Evolutionary conservation across 805 yeast genomes (phyloP).

Genomic region (Cyberlindnera lachancei): DNA sequence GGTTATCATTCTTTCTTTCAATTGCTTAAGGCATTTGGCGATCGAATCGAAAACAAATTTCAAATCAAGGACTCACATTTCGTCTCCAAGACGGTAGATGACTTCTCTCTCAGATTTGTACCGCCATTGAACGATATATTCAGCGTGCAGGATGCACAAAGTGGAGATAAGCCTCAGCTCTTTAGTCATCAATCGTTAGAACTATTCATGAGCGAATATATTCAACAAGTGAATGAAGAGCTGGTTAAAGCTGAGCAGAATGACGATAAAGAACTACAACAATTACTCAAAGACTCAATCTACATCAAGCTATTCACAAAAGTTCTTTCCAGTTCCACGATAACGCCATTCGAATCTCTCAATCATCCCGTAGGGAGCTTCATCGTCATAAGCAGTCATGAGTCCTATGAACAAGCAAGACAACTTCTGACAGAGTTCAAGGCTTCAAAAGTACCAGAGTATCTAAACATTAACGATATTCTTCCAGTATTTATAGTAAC

Average conservation of each 20-base stretch:
- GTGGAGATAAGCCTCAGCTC: conserved; percentile 21
- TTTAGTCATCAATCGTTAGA: conserved; percentile 31
- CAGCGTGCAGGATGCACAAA: conserved; percentile 19
- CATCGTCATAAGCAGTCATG: conserved; percentile 52
- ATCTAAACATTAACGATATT: conserved; percentile 57
- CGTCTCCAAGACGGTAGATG: conserved; percentile 39
- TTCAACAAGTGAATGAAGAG: conserved; percentile 22
- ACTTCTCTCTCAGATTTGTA: conserved; percentile 50
- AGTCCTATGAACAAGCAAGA: conserved; percentile 48
- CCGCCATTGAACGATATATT: conserved; percentile 30
- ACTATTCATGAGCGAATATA: conserved; percentile 26
- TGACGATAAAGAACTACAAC: conserved; percentile 20
- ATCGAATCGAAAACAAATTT: conserved; percentile 39
- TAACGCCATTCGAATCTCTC: conserved; percentile 77
- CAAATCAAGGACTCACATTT: conserved; percentile 46
- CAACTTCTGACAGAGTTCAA: conserved; percentile 48
- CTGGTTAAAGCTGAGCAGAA: conserved; percentile 7
- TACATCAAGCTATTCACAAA: conserved; percentile 54
- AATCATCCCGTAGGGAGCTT: conserved; percentile 80
- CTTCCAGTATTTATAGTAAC: conserved; percentile 44
- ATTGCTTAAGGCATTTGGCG: conserved; percentile 49
- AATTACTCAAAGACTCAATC: conserved; percentile 35
- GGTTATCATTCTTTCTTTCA: conserved; percentile 39
- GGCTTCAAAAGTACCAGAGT: conserved; percentile 44
- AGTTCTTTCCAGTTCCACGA: conserved; percentile 47